These are phyloP conservation scores for Proteromonas lacertae DNA, from an alignment of 352 stramenopile genomes.

Conservation along the genomic window DNA sequence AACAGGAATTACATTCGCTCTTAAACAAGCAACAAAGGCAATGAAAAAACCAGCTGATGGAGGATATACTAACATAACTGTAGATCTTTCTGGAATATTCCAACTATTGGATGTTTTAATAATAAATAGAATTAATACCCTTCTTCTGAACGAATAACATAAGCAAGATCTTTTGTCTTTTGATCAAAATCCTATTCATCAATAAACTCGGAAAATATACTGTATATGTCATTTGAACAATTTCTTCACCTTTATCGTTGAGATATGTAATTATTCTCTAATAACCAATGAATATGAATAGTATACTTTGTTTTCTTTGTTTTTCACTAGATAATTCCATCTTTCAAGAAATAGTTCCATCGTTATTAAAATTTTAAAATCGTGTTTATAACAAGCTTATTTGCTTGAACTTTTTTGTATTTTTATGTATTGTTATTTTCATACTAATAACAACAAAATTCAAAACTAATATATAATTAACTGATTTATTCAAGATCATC, in stretches of 20 bases:
- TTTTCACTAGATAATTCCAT: too few species aligned
- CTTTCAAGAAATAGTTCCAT: too few species aligned
- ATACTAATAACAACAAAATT: too few species aligned
- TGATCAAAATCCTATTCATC: not conserved
- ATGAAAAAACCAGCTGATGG: slow-evolving; percentile 87
- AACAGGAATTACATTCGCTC: slow-evolving; percentile 8
- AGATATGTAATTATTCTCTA: not conserved
- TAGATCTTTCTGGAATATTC: not conserved
- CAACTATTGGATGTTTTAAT: not conserved
- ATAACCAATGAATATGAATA: too few species aligned
- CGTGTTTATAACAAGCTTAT: too few species aligned
- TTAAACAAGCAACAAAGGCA: slow-evolving; percentile 71
- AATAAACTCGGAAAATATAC: not conserved
- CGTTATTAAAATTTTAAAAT: too few species aligned
- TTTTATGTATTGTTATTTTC: too few species aligned
- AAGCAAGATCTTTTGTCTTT: not conserved
- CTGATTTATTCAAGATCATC: too few species aligned
- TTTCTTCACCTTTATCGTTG: not conserved
- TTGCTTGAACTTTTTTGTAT: too few species aligned
- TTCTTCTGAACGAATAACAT: not conserved
- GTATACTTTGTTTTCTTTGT: too few species aligned
- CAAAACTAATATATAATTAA: too few species aligned
- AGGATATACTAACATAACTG: slow-evolving; percentile 51
- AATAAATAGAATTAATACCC: not conserved
- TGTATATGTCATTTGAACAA: not conserved